phyloP scores from a whole-genome alignment of 306 rosid genomes.

The Urtica urens region DNA sequence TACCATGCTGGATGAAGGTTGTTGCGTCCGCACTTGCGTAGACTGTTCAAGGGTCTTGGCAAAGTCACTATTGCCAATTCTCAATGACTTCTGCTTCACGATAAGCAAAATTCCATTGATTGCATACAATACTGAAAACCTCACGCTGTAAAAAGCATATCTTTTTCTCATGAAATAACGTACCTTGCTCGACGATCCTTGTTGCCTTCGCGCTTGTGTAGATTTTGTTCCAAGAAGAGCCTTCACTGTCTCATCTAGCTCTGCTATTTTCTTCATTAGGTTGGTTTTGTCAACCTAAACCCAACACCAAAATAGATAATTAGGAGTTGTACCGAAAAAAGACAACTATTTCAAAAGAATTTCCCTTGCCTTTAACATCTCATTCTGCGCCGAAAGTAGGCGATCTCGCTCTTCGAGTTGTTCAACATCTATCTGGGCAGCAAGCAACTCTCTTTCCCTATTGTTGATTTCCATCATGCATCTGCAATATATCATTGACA shows the following conservation, averaged over 20 bases:
- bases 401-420: slow-evolving; percentile 74
- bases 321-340: not conserved
- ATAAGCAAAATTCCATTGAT: too few species aligned
- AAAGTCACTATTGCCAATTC: slow-evolving; percentile 30
- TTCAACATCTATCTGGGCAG: slow-evolving; percentile 42
- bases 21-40: too few species aligned
- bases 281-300: slow-evolving; percentile 66
- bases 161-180: not conserved
- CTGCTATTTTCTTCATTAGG: slow-evolving; percentile 49
- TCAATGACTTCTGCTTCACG: slow-evolving; percentile 29
- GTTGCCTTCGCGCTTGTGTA: slow-evolving; percentile 24
- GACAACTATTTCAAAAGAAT: not conserved
- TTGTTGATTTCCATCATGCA: slow-evolving; percentile 41
- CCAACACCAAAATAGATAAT: not conserved
- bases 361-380: slow-evolving; percentile 66
- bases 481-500: slow-evolving; percentile 19
- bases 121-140: not conserved
- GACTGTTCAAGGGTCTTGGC: slow-evolving; percentile 44
- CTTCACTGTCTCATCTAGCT: slow-evolving; percentile 71
- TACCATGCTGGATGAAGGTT: too few species aligned
- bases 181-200: slow-evolving; percentile 38
- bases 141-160: not conserved
- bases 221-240: slow-evolving; percentile 32
- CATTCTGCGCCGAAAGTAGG: slow-evolving; percentile 77
- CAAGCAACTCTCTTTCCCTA: slow-evolving; percentile 49